Percentiles rank a stretch among this genome's conserved stretches.
phyloP scores from a whole-genome alignment of 139 green algal species.

The Pleodorina starrii region DNA sequence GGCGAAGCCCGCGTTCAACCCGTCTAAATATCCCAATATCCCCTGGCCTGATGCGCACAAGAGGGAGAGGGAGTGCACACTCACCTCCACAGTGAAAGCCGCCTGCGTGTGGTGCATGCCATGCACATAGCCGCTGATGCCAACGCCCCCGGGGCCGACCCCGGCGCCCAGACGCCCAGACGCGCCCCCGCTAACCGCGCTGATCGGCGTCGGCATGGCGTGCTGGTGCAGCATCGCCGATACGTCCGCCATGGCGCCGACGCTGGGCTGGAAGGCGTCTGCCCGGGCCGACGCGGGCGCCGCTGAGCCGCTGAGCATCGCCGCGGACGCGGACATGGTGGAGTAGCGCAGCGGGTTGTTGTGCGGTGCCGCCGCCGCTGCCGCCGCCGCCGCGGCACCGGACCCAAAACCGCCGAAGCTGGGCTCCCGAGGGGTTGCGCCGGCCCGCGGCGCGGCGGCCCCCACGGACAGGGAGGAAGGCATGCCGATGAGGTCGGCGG shows the following conservation, averaged over 20 bases:
- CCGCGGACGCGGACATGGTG: background rate
- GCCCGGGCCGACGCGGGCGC: background rate
- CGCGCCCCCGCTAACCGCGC: too few species aligned
- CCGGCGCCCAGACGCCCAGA: too few species aligned
- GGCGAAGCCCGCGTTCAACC: too few species aligned
- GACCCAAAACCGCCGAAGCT: slow-evolving; percentile 13
- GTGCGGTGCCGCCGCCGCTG: background rate
- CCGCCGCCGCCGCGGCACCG: background rate
- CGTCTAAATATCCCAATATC: too few species aligned
- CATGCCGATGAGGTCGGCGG: background rate
- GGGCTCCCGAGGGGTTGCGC: background rate
- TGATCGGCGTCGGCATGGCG: background rate
- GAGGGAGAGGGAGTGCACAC: too few species aligned
- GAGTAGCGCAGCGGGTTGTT: background rate
- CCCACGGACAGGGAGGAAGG: background rate
- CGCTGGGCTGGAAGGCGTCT: background rate
- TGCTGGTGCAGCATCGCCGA: background rate
- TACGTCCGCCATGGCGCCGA: background rate
- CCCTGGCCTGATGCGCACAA: too few species aligned
- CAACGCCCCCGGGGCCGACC: background rate
- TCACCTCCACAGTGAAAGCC: slow-evolving; percentile 22
- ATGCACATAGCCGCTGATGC: background rate
- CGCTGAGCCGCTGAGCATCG: background rate
- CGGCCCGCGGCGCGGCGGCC: background rate
- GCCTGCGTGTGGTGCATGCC: slow-evolving; percentile 35